phyloP scores from a whole-genome alignment of 2,329 filamentous ascomycete genomes.

The Periconia macrospinosa region DNA sequence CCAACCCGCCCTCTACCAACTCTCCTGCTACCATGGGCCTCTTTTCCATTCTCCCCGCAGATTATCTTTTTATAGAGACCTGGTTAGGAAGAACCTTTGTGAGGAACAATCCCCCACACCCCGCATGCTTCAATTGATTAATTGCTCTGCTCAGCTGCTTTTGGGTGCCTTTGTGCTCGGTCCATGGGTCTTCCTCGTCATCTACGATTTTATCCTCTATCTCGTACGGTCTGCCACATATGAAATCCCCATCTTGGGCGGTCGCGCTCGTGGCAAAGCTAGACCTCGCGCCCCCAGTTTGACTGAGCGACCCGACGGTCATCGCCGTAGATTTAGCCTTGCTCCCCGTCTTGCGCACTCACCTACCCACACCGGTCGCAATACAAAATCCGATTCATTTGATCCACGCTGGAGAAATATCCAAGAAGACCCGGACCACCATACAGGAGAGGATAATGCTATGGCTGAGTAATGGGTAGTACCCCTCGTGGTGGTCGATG shows the following conservation, averaged over 20 bases:
- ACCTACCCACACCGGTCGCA: conserved; percentile 22
- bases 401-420: conserved; percentile 31
- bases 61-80: conserved; percentile 60
- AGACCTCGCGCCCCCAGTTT: conserved; percentile 65
- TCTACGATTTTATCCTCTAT: conserved; percentile 67
- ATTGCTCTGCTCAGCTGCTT: conserved; percentile 53
- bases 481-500: not conserved
- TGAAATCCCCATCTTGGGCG: conserved; percentile 63
- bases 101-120: conserved; percentile 27
- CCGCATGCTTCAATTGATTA: conserved; percentile 1
- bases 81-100: conserved; percentile 67
- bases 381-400: conserved; percentile 17
- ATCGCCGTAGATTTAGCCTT: conserved; percentile 48
- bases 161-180: conserved; percentile 63
- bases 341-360: conserved; percentile 25
- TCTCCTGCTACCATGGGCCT: conserved; percentile 55
- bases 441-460: not conserved
- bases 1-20: too few species aligned
- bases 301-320: conserved; percentile 58
- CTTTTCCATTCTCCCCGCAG: conserved; percentile 65
- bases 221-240: conserved; percentile 60
- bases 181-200: conserved; percentile 62
- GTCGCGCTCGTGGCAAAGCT: conserved; percentile 61
- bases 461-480: not conserved
- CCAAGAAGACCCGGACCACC: conserved; percentile 19